Evolutionary conservation across 2,329 filamentous ascomycete genomes (phyloP).

Genomic region (Aspergillus oerlinghausenensis): DNA sequence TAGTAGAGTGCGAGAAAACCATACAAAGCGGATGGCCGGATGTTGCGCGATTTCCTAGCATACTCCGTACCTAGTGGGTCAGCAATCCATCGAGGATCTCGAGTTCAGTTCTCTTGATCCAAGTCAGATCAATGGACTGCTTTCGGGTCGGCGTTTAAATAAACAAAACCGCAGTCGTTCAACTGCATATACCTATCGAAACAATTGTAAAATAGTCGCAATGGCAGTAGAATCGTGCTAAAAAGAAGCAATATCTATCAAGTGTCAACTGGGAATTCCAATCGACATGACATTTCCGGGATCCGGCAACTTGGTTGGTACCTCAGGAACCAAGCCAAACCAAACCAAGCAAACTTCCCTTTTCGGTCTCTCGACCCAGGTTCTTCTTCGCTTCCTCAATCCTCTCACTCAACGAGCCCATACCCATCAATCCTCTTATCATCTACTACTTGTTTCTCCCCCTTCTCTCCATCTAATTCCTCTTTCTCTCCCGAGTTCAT

Average conservation of each 20-base stretch:
- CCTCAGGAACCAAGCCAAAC: not conserved
- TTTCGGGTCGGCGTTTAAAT: not conserved
- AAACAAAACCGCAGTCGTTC: not conserved
- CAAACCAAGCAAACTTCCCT: not conserved
- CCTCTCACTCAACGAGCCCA: not conserved
- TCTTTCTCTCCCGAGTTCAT: slow-evolving; percentile 12
- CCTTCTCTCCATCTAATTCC: slow-evolving; percentile 9
- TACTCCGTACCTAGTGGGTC: not conserved
- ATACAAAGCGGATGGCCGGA: not conserved
- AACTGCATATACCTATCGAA: not conserved
- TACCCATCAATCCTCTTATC: slow-evolving; percentile 4
- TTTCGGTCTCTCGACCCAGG: not conserved
- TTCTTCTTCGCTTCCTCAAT: not conserved
- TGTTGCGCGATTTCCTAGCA: not conserved
- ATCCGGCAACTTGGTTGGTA: not conserved
- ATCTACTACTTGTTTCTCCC: slow-evolving; percentile 15
- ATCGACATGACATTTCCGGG: not conserved
- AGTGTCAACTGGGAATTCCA: too few species aligned
- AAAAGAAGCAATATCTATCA: not conserved
- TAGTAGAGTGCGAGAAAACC: not conserved
- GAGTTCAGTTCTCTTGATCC: not conserved
- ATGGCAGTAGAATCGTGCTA: not conserved
- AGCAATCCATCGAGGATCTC: not conserved
- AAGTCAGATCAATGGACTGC: not conserved
- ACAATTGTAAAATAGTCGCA: not conserved